Percentiles rank a stretch among this genome's conserved stretches.
Evolutionary conservation across 306 rosid species (phyloP).

Genomic region (Geum urbanum): DNA sequence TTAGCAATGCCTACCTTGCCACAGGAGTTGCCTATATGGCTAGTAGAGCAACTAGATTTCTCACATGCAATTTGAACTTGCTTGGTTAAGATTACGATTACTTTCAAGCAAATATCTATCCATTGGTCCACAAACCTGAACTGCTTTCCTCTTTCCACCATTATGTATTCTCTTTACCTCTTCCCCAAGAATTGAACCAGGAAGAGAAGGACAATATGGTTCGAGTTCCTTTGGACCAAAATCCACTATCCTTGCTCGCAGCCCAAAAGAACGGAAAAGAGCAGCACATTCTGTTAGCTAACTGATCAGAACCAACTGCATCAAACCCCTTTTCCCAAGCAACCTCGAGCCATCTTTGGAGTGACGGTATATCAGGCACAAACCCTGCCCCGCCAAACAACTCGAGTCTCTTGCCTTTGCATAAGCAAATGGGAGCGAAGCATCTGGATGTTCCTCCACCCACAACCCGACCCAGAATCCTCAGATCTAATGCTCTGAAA

Average conservation of each 20-base stretch:
- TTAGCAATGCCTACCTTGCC: conserved; percentile 17
- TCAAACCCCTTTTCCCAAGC: conserved; percentile 93
- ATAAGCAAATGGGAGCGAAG: conserved; percentile 64
- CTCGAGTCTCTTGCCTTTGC: conserved; percentile 49
- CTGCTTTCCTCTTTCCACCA: conserved; percentile 34
- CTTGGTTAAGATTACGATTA: conserved; percentile 17
- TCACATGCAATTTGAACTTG: conserved; percentile 27
- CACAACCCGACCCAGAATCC: conserved; percentile 89
- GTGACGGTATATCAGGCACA: conserved; percentile 70
- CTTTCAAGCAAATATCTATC: conserved; percentile 30
- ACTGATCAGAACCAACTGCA: conserved; percentile 54
- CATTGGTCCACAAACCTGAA: conserved; percentile 42
- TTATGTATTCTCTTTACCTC: conserved; percentile 21
- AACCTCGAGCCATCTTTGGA: conserved; percentile 88
- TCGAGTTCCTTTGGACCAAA: conserved; percentile 73
- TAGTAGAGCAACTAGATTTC: conserved; percentile 16
- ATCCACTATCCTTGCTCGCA: conserved; percentile 68
- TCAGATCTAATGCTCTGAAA: conserved; percentile 55
- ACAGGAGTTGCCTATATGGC: conserved; percentile 18
- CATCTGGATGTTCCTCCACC: conserved; percentile 89
- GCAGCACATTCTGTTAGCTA: conserved; percentile 56
- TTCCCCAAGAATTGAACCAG: conserved; percentile 45
- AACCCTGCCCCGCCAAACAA: conserved; percentile 70
- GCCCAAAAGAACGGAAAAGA: conserved; percentile 68
- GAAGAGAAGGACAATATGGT: conserved; percentile 47